Conservation (phyloP, 2,329 filamentous ascomycete genomes). For the Fusarium hainanense region DNA sequence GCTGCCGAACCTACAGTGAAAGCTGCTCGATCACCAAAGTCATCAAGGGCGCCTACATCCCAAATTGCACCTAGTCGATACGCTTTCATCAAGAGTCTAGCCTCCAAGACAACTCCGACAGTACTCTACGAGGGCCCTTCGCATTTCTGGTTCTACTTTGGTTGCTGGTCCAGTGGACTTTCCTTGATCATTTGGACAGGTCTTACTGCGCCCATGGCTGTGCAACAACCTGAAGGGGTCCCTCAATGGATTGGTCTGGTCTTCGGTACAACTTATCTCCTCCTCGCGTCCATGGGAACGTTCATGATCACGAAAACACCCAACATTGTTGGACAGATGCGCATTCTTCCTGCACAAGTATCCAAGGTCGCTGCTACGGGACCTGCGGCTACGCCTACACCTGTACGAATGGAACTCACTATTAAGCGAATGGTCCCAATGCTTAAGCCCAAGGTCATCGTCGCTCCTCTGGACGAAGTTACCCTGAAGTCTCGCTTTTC, state of each 20-base stretch:
- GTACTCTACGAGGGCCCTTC: slow-evolving; percentile 73
- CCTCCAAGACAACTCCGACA: slow-evolving; percentile 65
- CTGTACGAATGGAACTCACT: slow-evolving; percentile 64
- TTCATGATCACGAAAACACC: slow-evolving; percentile 68
- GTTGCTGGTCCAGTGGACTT: slow-evolving; percentile 66
- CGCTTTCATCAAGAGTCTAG: slow-evolving; percentile 66
- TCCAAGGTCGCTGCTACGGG: slow-evolving; percentile 23
- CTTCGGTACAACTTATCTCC: slow-evolving; percentile 67
- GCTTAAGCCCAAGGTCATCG: slow-evolving; percentile 56
- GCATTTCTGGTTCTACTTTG: slow-evolving; percentile 70
- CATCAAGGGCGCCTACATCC: slow-evolving; percentile 24
- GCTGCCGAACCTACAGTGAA: slow-evolving; percentile 35
- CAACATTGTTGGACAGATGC: slow-evolving; percentile 68
- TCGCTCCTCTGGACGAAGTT: slow-evolving; percentile 51
- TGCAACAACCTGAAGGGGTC: slow-evolving; percentile 60
- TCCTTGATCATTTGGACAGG: slow-evolving; percentile 53
- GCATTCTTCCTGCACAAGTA: slow-evolving; percentile 59
- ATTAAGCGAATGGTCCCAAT: slow-evolving; percentile 63
- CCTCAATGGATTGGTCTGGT: slow-evolving; percentile 67
- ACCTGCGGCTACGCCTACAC: slow-evolving; percentile 1
- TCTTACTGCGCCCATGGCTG: slow-evolving; percentile 50
- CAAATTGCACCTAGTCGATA: slow-evolving; percentile 48
- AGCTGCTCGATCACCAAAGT: slow-evolving; percentile 20
- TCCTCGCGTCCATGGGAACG: slow-evolving; percentile 69
- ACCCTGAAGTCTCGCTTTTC: slow-evolving; percentile 54